Base-by-base conservation (phyloP, 2,329 filamentous ascomycete genomes). In the Arthrobotrys pseudoclavata region DNA sequence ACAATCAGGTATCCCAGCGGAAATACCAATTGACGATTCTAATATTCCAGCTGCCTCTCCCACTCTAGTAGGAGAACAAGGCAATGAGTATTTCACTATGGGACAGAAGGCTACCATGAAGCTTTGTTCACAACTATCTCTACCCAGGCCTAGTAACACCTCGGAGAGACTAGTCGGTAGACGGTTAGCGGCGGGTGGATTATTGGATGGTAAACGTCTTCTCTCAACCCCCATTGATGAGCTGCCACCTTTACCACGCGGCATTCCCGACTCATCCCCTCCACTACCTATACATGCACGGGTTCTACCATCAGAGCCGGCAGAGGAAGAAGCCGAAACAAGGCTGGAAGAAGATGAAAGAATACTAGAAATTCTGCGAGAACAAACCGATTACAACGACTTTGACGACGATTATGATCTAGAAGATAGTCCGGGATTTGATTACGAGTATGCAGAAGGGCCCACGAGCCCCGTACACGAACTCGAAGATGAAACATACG, bases 321-420 rank as follows among this genome's bases (percentile, higher is more conserved):
- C 31, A 66, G 74, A 34, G 4, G 74, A 77, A 34, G 22, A 37
- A 20, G 61, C 42, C 6, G 45, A 52, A 13, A 47, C 53, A 4
- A 68, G 26, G 34, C 57, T 26, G n/a, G 74, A 77, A 57, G 74
- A 77, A 45, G 52, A 71, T 40, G 74, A 77, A 22, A 67, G 67
- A 34, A 47, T 70, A 22, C 24, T 71, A 3, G 62, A 71, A 42
- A 71, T 40, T 1, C 20, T 71, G 24, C 53, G 74, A 47, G 52
- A 68, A 22, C 60, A 77, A 50, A 77, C 74, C 5, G 74, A 77
- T 68, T 71, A 77, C 62, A 77, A 77, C 34, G 67, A 70, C 22
- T 67, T 71, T 68, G 74, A 77, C 29, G 74, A 77, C 45, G 61
- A 77, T 77, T 77, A 77, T 50, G 67, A 77, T 53, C 50, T 77